Evolutionary conservation across 2,329 filamentous ascomycete genomes (phyloP).

Genomic region (Hyphodiscus sp.): DNA sequence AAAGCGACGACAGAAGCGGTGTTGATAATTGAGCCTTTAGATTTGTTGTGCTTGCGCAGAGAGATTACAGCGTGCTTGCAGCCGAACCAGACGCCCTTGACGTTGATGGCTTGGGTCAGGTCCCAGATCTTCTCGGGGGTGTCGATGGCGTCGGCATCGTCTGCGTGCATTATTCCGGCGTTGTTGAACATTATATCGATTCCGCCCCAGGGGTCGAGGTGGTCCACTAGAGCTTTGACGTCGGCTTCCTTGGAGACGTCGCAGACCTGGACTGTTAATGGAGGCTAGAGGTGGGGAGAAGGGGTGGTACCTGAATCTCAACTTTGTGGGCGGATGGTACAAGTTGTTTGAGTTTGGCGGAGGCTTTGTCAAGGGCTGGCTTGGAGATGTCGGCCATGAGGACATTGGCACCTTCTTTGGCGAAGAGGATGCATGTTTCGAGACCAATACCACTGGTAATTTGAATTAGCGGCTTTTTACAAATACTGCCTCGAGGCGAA

Average conservation of each 20-base stretch:
- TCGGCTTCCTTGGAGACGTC: slow-evolving; percentile 66
- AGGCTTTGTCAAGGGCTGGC: slow-evolving; percentile 55
- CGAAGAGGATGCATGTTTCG: slow-evolving; percentile 67
- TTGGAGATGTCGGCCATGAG: slow-evolving; percentile 65
- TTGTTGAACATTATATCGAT: slow-evolving; percentile 76
- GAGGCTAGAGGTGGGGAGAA: background rate
- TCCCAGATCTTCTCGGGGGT: slow-evolving; percentile 73
- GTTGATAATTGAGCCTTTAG: slow-evolving; percentile 64
- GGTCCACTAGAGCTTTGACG: slow-evolving; percentile 53
- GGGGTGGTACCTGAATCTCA: slow-evolving; percentile 33
- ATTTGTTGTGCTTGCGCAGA: slow-evolving; percentile 61
- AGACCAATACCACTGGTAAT: slow-evolving; percentile 60
- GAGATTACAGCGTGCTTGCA: slow-evolving; percentile 66
- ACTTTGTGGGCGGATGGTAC: slow-evolving; percentile 45
- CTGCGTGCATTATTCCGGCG: slow-evolving; percentile 70
- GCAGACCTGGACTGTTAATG: slow-evolving; percentile 34
- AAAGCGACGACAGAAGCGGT: slow-evolving; percentile 67
- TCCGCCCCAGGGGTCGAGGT: slow-evolving; percentile 63
- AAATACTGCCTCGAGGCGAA: background rate
- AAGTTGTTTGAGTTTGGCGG: slow-evolving; percentile 52
- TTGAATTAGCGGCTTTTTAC: background rate
- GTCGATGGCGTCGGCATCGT: slow-evolving; percentile 57
- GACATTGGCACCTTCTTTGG: slow-evolving; percentile 63
- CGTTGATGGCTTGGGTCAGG: slow-evolving; percentile 67
- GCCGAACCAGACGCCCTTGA: slow-evolving; percentile 74